Conservation (phyloP, 768 basidiomycete species). For the Pisolithus microcarpus region DNA sequence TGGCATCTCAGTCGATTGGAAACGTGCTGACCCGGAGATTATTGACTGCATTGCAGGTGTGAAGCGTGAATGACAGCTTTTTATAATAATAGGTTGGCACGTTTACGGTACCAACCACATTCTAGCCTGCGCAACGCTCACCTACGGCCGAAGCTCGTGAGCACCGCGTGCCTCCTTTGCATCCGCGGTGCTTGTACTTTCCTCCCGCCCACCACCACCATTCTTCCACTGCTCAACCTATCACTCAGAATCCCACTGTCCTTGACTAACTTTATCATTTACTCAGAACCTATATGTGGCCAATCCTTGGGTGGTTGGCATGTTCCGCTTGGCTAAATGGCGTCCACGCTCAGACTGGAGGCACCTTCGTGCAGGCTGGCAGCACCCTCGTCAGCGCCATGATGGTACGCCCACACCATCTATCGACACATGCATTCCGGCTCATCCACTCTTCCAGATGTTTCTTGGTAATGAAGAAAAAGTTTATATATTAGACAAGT, state of each 20-base stretch:
- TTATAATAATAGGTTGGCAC: too few species aligned
- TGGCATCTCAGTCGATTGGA: not conserved
- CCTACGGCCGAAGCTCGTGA: too few species aligned
- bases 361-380: constrained; percentile 20
- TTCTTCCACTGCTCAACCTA: not conserved
- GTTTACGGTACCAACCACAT: too few species aligned
- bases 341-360: constrained; percentile 15
- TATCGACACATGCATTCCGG: not conserved
- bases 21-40: too few species aligned
- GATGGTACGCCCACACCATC: constrained; percentile 37
- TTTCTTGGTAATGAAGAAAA: constrained; percentile 74
- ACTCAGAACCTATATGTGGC: not conserved
- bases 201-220: too few species aligned
- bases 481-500: constrained; percentile 91
- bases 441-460: constrained; percentile 39
- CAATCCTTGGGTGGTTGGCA: not conserved
- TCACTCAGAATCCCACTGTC: not conserved
- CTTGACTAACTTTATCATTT: not conserved
- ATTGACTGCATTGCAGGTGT: too few species aligned
- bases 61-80: too few species aligned
- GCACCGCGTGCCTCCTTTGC: not conserved
- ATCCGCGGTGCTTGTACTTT: not conserved
- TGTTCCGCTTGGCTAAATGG: not conserved
- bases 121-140: too few species aligned
- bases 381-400: constrained; percentile 42